Conservation (phyloP, 2,329 filamentous ascomycete genomes). For the Curvularia sp. region DNA sequence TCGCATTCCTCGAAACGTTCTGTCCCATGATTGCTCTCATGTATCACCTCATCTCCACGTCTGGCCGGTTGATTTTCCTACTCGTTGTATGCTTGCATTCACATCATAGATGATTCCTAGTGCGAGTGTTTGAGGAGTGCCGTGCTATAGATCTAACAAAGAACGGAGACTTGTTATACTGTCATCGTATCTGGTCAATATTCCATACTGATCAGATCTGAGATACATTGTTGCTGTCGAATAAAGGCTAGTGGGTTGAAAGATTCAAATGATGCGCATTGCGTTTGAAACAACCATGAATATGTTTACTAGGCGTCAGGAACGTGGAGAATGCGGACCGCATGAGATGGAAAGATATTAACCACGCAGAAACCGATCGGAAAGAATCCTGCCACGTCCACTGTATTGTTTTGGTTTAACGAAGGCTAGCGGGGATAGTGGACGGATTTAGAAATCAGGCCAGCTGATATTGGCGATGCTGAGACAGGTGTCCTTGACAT, state of each 20-base stretch:
- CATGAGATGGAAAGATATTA: background rate
- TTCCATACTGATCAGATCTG: background rate
- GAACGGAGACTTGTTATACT: background rate
- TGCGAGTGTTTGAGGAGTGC: background rate
- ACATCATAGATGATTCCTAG: background rate
- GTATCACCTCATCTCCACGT: too few species aligned
- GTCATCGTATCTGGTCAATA: background rate
- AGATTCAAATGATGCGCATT: background rate
- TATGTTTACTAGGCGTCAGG: background rate
- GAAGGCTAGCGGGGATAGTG: background rate
- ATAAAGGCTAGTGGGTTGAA: background rate
- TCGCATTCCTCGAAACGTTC: too few species aligned
- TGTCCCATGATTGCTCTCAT: too few species aligned
- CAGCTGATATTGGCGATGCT: background rate
- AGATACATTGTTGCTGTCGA: background rate
- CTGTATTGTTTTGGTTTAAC: background rate
- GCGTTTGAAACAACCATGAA: background rate
- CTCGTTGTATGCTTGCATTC: background rate
- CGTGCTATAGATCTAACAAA: background rate
- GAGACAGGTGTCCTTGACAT: background rate
- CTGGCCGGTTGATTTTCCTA: too few species aligned
- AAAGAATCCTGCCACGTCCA: background rate
- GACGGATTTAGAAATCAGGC: background rate
- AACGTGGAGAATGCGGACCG: background rate
- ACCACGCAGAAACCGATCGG: background rate